Percentiles rank a stretch among this genome's conserved stretches.
Conservation (phyloP, 2,329 filamentous ascomycete species). For the Cladophialophora immunda region DNA sequence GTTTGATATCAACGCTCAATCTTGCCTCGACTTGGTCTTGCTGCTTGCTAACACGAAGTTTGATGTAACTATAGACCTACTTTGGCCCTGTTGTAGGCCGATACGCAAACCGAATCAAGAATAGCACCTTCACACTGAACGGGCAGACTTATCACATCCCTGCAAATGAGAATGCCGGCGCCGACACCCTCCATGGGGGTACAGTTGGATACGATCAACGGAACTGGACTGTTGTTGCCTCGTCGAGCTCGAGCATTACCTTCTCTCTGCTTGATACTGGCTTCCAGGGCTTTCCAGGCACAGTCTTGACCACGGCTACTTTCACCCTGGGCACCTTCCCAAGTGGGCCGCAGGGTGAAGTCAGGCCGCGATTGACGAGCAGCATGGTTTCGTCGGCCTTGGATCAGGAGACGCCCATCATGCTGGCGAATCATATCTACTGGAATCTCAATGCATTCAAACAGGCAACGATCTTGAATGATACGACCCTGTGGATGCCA, state of each 20-base stretch:
- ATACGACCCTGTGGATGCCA: slow-evolving; percentile 55
- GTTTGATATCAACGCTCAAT: not conserved
- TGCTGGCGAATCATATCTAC: slow-evolving; percentile 61
- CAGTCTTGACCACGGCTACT: slow-evolving; percentile 56
- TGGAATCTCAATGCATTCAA: slow-evolving; percentile 62
- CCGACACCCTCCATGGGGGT: slow-evolving; percentile 63
- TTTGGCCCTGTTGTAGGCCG: slow-evolving; percentile 60
- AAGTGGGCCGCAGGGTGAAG: slow-evolving; percentile 49
- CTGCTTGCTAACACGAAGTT: not conserved
- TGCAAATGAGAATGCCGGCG: slow-evolving; percentile 60
- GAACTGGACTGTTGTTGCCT: slow-evolving; percentile 59
- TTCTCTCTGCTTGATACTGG: slow-evolving; percentile 56
- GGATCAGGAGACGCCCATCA: slow-evolving; percentile 58
- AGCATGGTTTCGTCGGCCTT: slow-evolving; percentile 55
- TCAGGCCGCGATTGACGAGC: slow-evolving; percentile 53
- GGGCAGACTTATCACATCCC: slow-evolving; percentile 58
- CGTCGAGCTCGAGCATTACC: slow-evolving; percentile 53
- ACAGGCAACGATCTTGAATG: slow-evolving; percentile 51
- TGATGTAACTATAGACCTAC: slow-evolving; percentile 45
- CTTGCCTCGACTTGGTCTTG: not conserved
- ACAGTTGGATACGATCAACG: slow-evolving; percentile 57
- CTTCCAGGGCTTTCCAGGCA: slow-evolving; percentile 57
- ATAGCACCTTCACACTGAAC: slow-evolving; percentile 63
- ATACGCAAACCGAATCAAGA: slow-evolving; percentile 66
- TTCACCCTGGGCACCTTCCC: slow-evolving; percentile 53